These are phyloP conservation scores for Periconia sp. DNA, from an alignment of 2,329 filamentous ascomycete genomes.

Conservation along the genomic window DNA sequence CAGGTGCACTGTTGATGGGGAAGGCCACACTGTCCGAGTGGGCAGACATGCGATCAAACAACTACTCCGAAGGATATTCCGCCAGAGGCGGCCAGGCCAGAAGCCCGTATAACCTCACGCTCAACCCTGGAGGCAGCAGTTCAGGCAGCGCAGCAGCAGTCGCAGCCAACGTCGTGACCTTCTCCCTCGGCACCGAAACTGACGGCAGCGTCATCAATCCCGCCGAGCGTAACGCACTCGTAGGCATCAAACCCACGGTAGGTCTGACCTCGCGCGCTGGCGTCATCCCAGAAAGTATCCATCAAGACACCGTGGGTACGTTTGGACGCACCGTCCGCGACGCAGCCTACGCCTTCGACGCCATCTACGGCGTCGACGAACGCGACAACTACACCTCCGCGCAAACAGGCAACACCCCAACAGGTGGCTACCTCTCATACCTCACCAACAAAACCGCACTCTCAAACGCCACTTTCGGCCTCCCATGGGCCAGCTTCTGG, in stretches of 20 bases:
- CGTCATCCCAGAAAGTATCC: constrained; percentile 63
- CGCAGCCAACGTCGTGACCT: constrained; percentile 62
- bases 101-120: constrained; percentile 66
- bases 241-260: constrained; percentile 76
- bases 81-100: constrained; percentile 32
- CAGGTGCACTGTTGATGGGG: constrained; percentile 70
- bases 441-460: constrained; percentile 58
- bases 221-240: constrained; percentile 67
- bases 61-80: constrained; percentile 39
- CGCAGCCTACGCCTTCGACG: constrained; percentile 66
- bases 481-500: constrained; percentile 76
- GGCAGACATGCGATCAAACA: constrained; percentile 52
- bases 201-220: constrained; percentile 70
- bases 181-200: constrained; percentile 73
- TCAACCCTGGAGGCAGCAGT: constrained; percentile 68
- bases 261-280: constrained; percentile 65
- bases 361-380: constrained; percentile 65
- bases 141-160: constrained; percentile 68
- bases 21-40: constrained; percentile 73
- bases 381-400: constrained; percentile 67
- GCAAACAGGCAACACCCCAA: constrained; percentile 58
- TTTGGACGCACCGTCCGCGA: constrained; percentile 70
- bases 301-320: constrained; percentile 70
- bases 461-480: constrained; percentile 65
- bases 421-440: constrained; percentile 59